A percentile compares a stretch with the other conserved stretches of the same genome.
Evolutionary conservation across 2,329 filamentous ascomycete genomes (phyloP).

Genomic region (Rachicladosporium sp.): DNA sequence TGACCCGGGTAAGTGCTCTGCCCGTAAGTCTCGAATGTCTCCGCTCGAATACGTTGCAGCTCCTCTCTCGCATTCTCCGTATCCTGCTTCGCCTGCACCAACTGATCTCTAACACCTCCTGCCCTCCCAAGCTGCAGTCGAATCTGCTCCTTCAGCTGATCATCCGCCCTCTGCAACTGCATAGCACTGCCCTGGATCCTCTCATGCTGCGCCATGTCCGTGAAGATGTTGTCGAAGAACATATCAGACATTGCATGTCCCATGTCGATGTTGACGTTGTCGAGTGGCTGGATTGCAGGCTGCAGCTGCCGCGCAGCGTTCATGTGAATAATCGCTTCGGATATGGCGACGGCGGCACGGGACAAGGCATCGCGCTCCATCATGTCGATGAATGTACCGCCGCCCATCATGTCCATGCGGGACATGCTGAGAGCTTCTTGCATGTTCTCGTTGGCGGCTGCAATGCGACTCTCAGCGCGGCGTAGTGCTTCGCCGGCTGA

Average conservation of each 20-base stretch:
- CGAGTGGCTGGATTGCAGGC: conserved; percentile 11
- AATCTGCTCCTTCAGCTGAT: conserved; percentile 12
- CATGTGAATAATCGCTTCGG: conserved; percentile 11
- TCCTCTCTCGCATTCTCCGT: conserved; percentile 15
- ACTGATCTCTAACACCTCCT: conserved; percentile 6
- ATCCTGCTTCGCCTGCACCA: conserved; percentile 9
- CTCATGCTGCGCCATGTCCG: conserved; percentile 19
- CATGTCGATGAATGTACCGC: conserved; percentile 38
- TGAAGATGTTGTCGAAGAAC: conserved; percentile 21
- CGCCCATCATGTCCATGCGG: conserved; percentile 38
- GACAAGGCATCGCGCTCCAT: conserved; percentile 41
- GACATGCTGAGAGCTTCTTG: conserved; percentile 32
- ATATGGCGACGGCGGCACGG: conserved; percentile 1
- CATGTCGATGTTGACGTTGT: conserved; percentile 16
- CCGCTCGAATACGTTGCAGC: conserved; percentile 19
- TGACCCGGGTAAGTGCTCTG: too few species aligned
- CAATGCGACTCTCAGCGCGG: conserved; percentile 28
- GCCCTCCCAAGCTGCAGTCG: conserved; percentile 11
- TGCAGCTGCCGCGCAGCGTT: conserved; percentile 13
- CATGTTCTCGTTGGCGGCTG: conserved; percentile 26
- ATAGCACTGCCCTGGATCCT: conserved; percentile 13
- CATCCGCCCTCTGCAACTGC: conserved; percentile 13
- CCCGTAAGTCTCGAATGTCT: conserved; percentile 15
- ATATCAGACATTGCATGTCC: conserved; percentile 18
- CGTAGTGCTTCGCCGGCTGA: conserved; percentile 25